Percentiles rank a stretch among this genome's conserved stretches.
Conservation (phyloP, 2,329 filamentous ascomycete species). For the Neonectria faginata region DNA sequence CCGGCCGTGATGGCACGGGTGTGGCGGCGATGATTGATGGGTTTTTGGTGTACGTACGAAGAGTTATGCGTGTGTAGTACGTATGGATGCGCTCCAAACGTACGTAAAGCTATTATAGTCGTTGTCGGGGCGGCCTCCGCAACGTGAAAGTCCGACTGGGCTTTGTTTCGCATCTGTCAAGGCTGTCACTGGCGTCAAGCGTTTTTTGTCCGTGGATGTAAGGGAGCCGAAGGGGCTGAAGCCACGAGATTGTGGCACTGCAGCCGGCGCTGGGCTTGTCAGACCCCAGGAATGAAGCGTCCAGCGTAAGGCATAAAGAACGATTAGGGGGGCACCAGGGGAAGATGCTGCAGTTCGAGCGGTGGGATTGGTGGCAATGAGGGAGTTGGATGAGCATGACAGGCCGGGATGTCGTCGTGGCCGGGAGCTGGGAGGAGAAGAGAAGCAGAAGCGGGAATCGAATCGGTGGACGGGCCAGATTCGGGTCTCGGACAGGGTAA, state of each 20-base stretch:
- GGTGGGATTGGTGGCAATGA: constrained; percentile 11
- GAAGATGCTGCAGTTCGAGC: background rate
- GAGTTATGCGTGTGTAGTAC: too few species aligned
- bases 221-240: constrained; percentile 1
- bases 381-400: constrained; percentile 3
- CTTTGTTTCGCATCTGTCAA: constrained; percentile 14
- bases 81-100: background rate
- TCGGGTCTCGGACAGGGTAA: background rate
- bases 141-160: background rate
- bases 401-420: constrained; percentile 11
- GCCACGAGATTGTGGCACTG: background rate
- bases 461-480: constrained; percentile 15
- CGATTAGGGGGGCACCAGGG: background rate
- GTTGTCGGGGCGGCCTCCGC: background rate
- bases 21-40: constrained; percentile 7
- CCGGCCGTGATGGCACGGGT: background rate
- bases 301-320: constrained; percentile 14
- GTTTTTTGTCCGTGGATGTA: constrained; percentile 2
- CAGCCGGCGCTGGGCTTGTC: background rate
- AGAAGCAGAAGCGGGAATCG: constrained; percentile 11
- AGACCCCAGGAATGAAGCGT: constrained; percentile 13
- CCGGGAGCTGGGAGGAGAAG: background rate
- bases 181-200: constrained; percentile 5
- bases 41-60: background rate
- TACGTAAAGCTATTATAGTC: background rate